Base-by-base conservation (phyloP, 2,329 filamentous ascomycete genomes). In the Diaporthe sp. region DNA sequence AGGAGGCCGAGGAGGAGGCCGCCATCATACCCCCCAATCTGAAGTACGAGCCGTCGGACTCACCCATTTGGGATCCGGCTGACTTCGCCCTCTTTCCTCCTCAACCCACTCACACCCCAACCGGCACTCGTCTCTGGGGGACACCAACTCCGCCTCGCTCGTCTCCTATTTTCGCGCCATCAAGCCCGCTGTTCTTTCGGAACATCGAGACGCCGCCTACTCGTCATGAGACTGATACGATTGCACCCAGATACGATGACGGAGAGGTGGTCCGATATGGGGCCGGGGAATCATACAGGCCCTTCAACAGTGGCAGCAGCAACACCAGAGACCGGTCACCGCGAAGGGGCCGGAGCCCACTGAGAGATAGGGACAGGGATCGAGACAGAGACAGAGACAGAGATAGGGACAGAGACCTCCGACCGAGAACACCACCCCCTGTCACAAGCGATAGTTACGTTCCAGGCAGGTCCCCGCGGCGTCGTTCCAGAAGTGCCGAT, bases 251-350 rank as follows among this genome's bases (percentile, higher is more conserved):
- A 81, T 92, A 90, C 79, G 90, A 92, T 78, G 90, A 92, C 78
- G 90, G 90, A 60, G 90, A 92, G 83, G 90, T 92, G 72, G 88
- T 90, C 77, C 86, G 90, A 80, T 92, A 91, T 81, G 90, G 90
- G 71, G 90, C 90, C 17, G 90, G 90, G 75, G 90, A 92, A 82
- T 91, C 89, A 51, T 92, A 90, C 85, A 85, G 90, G 76, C 90
- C 90, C 15, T 91, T 89, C 75, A 90, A 90, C 71, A 79, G 71
- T 67, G 55, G 80, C n/a, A 53, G 57, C n/a, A 31, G 57, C 15
- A 72, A 63, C 25, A 72, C 37, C 15, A 72, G 80, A 39, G 77
- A 80, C 34, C 67, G 82, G 42, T 82, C 81, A 25, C 81, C 82
- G 75, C 78, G 79, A 39, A 71, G 80, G 42, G 76, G 74, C 12